phyloP scores from a whole-genome alignment of 2,329 filamentous ascomycete species.

The Aureobasidium vineae region DNA sequence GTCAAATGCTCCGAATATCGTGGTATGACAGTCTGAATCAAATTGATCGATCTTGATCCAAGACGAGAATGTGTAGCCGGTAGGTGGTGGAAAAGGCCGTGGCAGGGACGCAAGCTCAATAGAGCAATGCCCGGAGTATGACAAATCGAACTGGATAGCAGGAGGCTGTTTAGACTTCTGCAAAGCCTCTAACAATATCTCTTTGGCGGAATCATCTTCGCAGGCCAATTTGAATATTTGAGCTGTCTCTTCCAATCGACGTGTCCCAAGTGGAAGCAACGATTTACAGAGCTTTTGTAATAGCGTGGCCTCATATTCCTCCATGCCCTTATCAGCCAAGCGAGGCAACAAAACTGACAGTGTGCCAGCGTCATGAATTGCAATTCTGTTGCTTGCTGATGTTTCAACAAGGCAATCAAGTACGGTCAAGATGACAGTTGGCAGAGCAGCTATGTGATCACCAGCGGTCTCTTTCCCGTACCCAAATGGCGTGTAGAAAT shows the following conservation, averaged over 20 bases:
- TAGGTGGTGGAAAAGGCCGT: constrained; percentile 76
- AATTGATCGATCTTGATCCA: constrained; percentile 90
- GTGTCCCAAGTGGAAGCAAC: constrained; percentile 73
- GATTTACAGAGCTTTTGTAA: constrained; percentile 66
- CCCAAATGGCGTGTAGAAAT: background rate
- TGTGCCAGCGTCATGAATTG: constrained; percentile 25
- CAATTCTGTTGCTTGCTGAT: constrained; percentile 23
- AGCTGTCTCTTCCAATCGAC: constrained; percentile 77
- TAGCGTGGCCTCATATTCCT: constrained; percentile 32
- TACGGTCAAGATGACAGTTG: constrained; percentile 16
- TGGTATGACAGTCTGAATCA: constrained; percentile 82
- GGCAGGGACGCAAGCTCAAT: constrained; percentile 87
- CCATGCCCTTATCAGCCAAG: background rate
- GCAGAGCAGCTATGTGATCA: background rate
- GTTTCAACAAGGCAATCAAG: constrained; percentile 6
- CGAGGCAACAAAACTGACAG: constrained; percentile 23
- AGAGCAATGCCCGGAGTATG: constrained; percentile 81
- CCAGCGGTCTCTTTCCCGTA: too few relatives aligned
- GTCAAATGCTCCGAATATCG: constrained; percentile 93
- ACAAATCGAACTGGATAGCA: constrained; percentile 92
- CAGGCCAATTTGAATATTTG: constrained; percentile 64
- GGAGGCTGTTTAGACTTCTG: constrained; percentile 73
- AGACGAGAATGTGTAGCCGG: constrained; percentile 82
- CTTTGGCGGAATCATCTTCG: constrained; percentile 54
- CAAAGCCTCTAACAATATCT: constrained; percentile 73